phyloP scores from a whole-genome alignment of 208 protist species.

The Trypanosoma cruzi region DNA sequence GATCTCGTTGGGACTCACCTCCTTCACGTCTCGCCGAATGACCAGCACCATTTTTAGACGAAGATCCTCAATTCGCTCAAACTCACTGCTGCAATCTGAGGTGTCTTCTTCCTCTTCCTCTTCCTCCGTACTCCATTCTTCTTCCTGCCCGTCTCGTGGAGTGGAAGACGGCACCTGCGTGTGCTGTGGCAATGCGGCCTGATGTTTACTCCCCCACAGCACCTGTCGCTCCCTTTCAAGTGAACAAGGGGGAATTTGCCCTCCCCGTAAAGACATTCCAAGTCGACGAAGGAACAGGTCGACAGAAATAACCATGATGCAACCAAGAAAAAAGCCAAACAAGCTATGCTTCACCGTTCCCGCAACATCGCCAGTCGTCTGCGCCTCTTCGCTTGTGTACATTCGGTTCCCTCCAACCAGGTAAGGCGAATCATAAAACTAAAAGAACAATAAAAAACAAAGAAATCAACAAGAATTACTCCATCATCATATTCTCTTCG shows the following conservation, averaged over 20 bases:
- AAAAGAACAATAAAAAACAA: conserved; percentile 4
- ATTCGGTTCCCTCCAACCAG: neutral
- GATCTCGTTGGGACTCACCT: conserved; percentile 43
- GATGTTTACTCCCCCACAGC: conserved; percentile 11
- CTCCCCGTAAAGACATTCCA: neutral
- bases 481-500: neutral
- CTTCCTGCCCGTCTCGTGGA: conserved; percentile 6
- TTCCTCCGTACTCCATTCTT: conserved; percentile 23
- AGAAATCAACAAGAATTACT: neutral
- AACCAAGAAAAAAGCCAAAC: conserved; percentile 13
- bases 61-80: conserved; percentile 49
- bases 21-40: conserved; percentile 49
- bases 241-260: neutral
- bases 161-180: neutral
- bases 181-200: neutral
- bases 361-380: neutral
- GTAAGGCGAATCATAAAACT: neutral
- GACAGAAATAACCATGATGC: neutral
- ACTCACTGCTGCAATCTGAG: conserved; percentile 39
- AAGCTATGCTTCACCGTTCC: neutral
- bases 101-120: conserved; percentile 34
- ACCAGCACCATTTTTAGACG: conserved; percentile 80
- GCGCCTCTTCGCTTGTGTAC: neutral
- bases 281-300: neutral
- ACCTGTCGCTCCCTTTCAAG: too few relatives aligned